Base-by-base conservation (phyloP, 306 rosid genomes). In the Hippophae tibetana region DNA sequence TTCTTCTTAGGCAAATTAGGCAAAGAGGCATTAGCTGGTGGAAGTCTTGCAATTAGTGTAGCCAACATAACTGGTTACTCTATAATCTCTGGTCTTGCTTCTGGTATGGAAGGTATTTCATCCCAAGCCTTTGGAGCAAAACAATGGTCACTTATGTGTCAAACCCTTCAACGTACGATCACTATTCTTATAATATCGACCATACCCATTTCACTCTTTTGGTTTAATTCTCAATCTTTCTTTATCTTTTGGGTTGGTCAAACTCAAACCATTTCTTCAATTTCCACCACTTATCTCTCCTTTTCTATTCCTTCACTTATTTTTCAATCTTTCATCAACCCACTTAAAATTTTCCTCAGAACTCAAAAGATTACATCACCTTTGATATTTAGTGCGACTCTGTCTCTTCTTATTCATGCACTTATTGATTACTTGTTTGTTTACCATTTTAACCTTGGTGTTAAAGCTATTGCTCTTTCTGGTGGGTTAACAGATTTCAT, bases 61-160 rank as follows among this genome's bases (percentile, higher is more conserved):
- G 81, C 73, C n/a, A 83, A 83, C 73, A 69, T 76, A 27, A 62
- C 61, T 0, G 79, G 85, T 7, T 79, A 58, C 65, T 79, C 83
- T 8, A 54, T 83, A 18, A 47, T 83, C 31, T 69, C 72, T 7
- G 75, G 81, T 27, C 81, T 79, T 9, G 75, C 79, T 11, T 0
- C 69, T 0, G 81, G 85, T 42, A 77, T 79, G 79, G 81, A 79
- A n/a, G 77, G 75, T 5, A 79, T 83, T n/a, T 65, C 81, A 10
- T 83, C 83, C 7, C 82, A 83, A 47, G 89, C 79, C 10, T 76
- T 42, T 18, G 81, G 83, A 5, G 83, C 85, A 43, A 51, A 60
- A 1, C 49, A 76, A 49, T 78, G 77, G 71, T 31, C 9, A 7
- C 77, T 83, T 4, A 23, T 77, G 51, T 58, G 65, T 12, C 76